Conservation (phyloP, 2,329 filamentous ascomycete species). For the Ophiostoma australiae region DNA sequence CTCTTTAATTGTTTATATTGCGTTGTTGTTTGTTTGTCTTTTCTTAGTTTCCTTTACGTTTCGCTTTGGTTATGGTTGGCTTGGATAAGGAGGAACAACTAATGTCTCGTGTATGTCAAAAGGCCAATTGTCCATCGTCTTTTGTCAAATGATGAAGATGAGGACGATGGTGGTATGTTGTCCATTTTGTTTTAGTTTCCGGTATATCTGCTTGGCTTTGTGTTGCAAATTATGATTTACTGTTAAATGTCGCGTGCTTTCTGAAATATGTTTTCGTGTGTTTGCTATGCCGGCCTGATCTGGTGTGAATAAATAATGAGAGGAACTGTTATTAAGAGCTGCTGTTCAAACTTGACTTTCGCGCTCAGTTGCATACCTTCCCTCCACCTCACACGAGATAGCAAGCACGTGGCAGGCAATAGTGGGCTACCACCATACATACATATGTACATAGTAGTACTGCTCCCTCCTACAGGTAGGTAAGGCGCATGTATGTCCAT, state of each 20-base stretch:
- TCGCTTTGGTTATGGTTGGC: not conserved
- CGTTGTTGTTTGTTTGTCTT: not conserved
- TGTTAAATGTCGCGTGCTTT: not conserved
- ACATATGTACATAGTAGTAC: not conserved
- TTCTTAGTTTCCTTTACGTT: conserved; percentile 14
- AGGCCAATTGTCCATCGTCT: not conserved
- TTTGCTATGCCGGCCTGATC: no score
- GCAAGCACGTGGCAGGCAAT: not conserved
- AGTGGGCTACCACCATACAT: not conserved
- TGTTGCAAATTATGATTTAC: not conserved
- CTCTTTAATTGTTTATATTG: not conserved
- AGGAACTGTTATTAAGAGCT: no score
- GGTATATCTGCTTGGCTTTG: not conserved
- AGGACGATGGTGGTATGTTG: no score
- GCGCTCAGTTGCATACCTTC: not conserved
- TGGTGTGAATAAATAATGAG: no score
- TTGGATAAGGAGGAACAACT: conserved; percentile 17
- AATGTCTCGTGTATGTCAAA: conserved; percentile 20
- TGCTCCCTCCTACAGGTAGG: not conserved
- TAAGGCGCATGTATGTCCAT: not conserved
- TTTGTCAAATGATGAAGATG: not conserved
- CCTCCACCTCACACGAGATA: not conserved
- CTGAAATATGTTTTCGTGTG: not conserved
- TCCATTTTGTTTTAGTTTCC: not conserved
- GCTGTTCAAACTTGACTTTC: no score